These are phyloP conservation scores for Wickerhamomyces bisporus DNA, from an alignment of 805 yeast species.

Conservation along the genomic window DNA sequence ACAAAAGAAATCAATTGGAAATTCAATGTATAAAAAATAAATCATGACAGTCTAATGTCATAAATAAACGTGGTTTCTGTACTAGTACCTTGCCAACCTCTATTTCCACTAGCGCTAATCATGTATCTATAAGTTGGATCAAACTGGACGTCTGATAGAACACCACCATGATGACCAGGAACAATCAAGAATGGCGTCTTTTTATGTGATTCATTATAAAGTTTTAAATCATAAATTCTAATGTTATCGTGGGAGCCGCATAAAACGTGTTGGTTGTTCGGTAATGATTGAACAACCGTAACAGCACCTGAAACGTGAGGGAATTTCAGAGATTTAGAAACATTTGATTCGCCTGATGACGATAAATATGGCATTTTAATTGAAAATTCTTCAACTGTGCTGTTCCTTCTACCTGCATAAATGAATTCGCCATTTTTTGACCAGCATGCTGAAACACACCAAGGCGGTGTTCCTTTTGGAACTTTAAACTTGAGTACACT, in stretches of 20 bases:
- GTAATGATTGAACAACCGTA: constrained; percentile 71
- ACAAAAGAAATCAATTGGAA: not conserved
- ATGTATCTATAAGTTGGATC: constrained; percentile 87
- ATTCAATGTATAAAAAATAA: not conserved
- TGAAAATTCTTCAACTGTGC: constrained; percentile 73
- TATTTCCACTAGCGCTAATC: constrained; percentile 87
- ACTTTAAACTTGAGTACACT: constrained; percentile 46
- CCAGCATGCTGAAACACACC: constrained; percentile 93
- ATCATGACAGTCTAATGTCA: constrained; percentile 54
- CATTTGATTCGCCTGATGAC: constrained; percentile 38
- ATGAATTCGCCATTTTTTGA: constrained; percentile 73
- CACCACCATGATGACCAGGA: constrained; percentile 97
- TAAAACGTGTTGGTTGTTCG: constrained; percentile 70
- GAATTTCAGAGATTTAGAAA: constrained; percentile 58
- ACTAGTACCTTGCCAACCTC: constrained; percentile 89
- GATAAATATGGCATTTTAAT: constrained; percentile 51
- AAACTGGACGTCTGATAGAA: constrained; percentile 66
- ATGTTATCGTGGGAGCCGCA: constrained; percentile 92
- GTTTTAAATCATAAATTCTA: constrained; percentile 70
- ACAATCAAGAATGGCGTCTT: constrained; percentile 74
- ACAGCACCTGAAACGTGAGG: constrained; percentile 92
- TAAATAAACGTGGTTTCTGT: constrained; percentile 81
- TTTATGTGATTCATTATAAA: constrained; percentile 33
- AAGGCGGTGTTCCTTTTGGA: constrained; percentile 75
- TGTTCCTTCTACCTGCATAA: constrained; percentile 86